phyloP scores from a whole-genome alignment of 1,284 basidiomycete genomes.

The Kwoniella shivajii region DNA sequence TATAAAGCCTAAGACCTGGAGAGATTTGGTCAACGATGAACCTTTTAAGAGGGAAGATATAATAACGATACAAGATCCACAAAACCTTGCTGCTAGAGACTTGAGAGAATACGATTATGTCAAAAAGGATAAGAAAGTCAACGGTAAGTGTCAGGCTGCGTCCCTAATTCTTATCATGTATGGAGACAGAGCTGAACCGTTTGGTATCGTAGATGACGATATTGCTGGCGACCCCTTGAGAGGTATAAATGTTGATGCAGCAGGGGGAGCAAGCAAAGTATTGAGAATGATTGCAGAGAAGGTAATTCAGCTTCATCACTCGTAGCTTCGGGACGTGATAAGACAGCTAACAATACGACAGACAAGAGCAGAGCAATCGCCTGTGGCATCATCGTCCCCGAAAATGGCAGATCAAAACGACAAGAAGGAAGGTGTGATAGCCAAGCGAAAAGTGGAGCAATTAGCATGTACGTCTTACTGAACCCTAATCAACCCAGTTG shows the following conservation, averaged over 20 bases:
- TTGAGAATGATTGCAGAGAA: slow-evolving; percentile 55
- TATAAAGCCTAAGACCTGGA: slow-evolving; percentile 70
- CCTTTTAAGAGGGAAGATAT: slow-evolving; percentile 87
- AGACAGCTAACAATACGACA: slow-evolving; percentile 9
- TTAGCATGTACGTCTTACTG: slow-evolving; percentile 40
- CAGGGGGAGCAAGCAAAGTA: slow-evolving; percentile 54
- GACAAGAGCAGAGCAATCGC: slow-evolving; percentile 40
- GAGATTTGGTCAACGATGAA: slow-evolving; percentile 81
- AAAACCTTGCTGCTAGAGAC: slow-evolving; percentile 52
- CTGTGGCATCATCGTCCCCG: slow-evolving; percentile 18
- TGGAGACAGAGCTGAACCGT: not conserved
- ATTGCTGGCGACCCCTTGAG: slow-evolving; percentile 47
- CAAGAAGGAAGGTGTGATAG: slow-evolving; percentile 50
- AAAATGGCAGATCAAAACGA: slow-evolving; percentile 13
- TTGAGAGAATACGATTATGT: slow-evolving; percentile 55
- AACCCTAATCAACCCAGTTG: not conserved
- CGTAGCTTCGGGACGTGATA: not conserved
- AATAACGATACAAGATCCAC: slow-evolving; percentile 74
- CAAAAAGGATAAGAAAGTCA: slow-evolving; percentile 52
- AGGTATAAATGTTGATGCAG: slow-evolving; percentile 56
- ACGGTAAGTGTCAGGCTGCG: too few relatives aligned
- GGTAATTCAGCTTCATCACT: slow-evolving; percentile 28
- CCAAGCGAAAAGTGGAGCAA: slow-evolving; percentile 43
- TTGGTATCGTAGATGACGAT: slow-evolving; percentile 34
- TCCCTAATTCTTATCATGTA: too few relatives aligned